Conservation (phyloP, 1,284 basidiomycete species). For the Puccinia novopanici region DNA sequence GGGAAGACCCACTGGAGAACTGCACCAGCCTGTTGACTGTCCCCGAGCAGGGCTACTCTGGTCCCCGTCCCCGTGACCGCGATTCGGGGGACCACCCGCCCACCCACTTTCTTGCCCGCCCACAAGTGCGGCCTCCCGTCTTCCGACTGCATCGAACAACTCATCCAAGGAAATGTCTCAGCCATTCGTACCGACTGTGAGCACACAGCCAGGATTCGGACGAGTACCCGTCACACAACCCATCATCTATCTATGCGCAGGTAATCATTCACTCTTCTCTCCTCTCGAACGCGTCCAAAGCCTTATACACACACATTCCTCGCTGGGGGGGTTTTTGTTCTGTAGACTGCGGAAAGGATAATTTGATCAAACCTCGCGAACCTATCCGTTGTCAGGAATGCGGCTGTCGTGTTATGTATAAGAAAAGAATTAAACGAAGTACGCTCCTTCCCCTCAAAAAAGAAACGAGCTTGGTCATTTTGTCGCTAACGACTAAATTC, state of each 20-base stretch:
- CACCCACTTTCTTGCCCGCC: neutral
- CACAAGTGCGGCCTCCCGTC: neutral
- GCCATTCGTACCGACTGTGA: constrained; percentile 15
- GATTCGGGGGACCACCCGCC: neutral
- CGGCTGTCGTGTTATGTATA: constrained; percentile 98
- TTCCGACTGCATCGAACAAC: neutral
- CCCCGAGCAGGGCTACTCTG: neutral
- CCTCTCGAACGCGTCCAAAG: neutral
- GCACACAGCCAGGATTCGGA: constrained; percentile 17
- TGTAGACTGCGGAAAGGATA: constrained; percentile 88
- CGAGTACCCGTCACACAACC: neutral
- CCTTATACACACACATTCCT: neutral
- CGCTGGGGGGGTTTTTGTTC: neutral
- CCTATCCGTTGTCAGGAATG: constrained; percentile 95
- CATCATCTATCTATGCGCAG: constrained; percentile 45
- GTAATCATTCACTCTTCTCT: neutral
- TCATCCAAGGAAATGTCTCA: constrained; percentile 31
- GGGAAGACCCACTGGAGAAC: no score
- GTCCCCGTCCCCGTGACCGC: neutral
- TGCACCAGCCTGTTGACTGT: no score
- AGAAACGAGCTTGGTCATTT: neutral
- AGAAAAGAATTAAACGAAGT: constrained; percentile 95
- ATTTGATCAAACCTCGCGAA: constrained; percentile 87
- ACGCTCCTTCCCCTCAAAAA: constrained; percentile 60
- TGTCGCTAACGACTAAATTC: neutral